phyloP scores from a whole-genome alignment of 202 grass and related monocot genomes.

The Musa balbisiana region DNA sequence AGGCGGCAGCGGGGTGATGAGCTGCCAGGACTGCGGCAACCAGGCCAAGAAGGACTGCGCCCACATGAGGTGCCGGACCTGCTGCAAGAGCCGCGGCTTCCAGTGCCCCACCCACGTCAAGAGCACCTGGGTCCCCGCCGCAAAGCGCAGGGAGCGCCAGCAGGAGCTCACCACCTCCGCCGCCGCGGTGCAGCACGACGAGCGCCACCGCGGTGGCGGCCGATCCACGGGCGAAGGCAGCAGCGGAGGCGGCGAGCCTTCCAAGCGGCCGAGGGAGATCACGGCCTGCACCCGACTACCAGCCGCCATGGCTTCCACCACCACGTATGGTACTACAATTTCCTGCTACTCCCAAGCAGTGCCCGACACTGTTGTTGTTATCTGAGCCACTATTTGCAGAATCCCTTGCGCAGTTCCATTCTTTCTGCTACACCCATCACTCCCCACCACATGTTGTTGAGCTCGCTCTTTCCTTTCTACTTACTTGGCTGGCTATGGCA shows the following conservation, averaged over 20 bases:
- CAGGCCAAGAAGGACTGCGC: slow-evolving; percentile 26
- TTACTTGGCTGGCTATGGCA: background rate
- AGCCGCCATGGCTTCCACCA: slow-evolving; percentile 26
- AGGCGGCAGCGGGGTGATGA: slow-evolving; percentile 39
- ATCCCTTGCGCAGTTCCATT: slow-evolving; percentile 4
- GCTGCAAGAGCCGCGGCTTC: slow-evolving; percentile 60
- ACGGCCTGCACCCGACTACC: background rate
- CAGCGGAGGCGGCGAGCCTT: slow-evolving; percentile 30
- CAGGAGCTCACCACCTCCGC: slow-evolving; percentile 35
- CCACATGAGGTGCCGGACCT: slow-evolving; percentile 10
- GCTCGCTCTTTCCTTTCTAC: background rate
- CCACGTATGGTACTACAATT: slow-evolving; percentile 41
- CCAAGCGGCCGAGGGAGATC: slow-evolving; percentile 46
- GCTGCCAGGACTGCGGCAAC: slow-evolving; percentile 98
- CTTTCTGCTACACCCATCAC: background rate
- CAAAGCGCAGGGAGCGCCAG: slow-evolving; percentile 76
- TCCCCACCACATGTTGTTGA: background rate
- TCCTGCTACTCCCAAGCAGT: background rate
- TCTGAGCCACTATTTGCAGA: background rate
- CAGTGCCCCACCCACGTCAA: slow-evolving; percentile 41
- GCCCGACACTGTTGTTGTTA: slow-evolving; percentile 10
- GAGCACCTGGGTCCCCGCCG: slow-evolving; percentile 31
- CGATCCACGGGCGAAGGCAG: slow-evolving; percentile 26
- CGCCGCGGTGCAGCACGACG: slow-evolving; percentile 47
- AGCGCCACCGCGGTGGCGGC: slow-evolving; percentile 41